A percentile compares a stretch with the other conserved stretches of the same genome.
phyloP scores from a whole-genome alignment of 129 eudicot genomes.

The Artemisia annua region DNA sequence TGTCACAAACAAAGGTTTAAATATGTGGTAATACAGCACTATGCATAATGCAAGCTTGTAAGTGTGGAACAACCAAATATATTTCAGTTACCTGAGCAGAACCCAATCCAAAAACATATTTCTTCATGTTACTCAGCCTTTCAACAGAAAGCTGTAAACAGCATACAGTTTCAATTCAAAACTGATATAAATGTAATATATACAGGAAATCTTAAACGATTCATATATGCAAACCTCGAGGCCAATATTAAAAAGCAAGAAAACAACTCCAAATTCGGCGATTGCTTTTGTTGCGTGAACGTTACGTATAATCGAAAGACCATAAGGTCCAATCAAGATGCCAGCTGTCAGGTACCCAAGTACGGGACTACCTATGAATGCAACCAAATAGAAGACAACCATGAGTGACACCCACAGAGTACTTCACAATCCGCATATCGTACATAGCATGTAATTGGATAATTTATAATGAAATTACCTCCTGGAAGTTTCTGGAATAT shows the following conservation, averaged over 20 bases:
- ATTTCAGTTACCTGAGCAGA: slow-evolving; percentile 81
- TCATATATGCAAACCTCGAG: slow-evolving; percentile 68
- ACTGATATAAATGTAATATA: slow-evolving; percentile 15
- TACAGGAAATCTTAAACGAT: slow-evolving; percentile 1
- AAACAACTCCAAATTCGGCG: slow-evolving; percentile 99
- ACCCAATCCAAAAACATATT: slow-evolving; percentile 86
- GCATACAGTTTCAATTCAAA: slow-evolving; percentile 19
- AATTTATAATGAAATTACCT: slow-evolving; percentile 46
- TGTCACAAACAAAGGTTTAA: slow-evolving; percentile 11
- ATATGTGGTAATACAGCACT: neutral
- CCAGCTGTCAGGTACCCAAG: slow-evolving; percentile 99
- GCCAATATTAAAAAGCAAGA: slow-evolving; percentile 93
- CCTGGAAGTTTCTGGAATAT: slow-evolving; percentile 97
- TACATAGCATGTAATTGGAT: slow-evolving; percentile 4
- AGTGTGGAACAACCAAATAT: slow-evolving; percentile 1
- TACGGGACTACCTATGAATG: slow-evolving; percentile 90
- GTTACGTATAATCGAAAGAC: slow-evolving; percentile 90
- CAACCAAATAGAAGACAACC: slow-evolving; percentile 26
- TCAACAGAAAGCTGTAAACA: slow-evolving; percentile 92
- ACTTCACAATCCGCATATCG: neutral
- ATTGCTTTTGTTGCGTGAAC: slow-evolving; percentile 98
- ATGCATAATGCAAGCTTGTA: slow-evolving; percentile 13
- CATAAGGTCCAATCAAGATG: slow-evolving; percentile 97
- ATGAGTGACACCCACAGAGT: slow-evolving; percentile 19
- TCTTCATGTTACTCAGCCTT: slow-evolving; percentile 88